phyloP scores from a whole-genome alignment of 1,139 yeast genomes.

The Candida smagusa region DNA sequence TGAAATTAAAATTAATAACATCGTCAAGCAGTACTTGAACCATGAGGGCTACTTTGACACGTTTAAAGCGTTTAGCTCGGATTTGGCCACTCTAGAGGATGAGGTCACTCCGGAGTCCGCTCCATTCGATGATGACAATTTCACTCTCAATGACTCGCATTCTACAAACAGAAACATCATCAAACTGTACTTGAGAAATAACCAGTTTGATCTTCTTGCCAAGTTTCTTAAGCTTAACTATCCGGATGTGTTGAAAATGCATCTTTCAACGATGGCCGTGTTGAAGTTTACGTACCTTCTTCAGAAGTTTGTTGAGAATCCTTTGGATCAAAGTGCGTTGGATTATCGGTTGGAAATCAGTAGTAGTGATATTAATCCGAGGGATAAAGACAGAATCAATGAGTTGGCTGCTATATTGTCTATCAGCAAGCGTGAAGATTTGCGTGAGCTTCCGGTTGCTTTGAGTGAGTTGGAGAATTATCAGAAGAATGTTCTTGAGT shows the following conservation, averaged over 20 bases:
- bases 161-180: conserved; percentile 51
- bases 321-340: conserved; percentile 12
- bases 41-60: conserved; percentile 74
- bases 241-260: conserved; percentile 37
- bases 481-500: conserved; percentile 15
- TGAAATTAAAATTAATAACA: conserved; percentile 38
- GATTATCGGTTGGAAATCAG: conserved; percentile 11
- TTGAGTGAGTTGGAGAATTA: conserved; percentile 20
- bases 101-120: not conserved
- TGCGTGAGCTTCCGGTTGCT: conserved; percentile 23
- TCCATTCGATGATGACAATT: not conserved
- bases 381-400: conserved; percentile 17
- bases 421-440: conserved; percentile 20
- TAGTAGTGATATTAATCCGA: conserved; percentile 8
- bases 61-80: conserved; percentile 53
- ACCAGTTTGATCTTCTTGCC: conserved; percentile 49
- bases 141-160: conserved; percentile 26
- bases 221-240: conserved; percentile 41
- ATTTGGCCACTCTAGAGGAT: conserved; percentile 33
- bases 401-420: conserved; percentile 29
- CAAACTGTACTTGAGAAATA: conserved; percentile 40
- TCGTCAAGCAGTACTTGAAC: conserved; percentile 67
- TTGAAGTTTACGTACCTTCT: conserved; percentile 43
- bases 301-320: conserved; percentile 17
- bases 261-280: conserved; percentile 54